Base-by-base conservation (phyloP, 2,329 filamentous ascomycete species). In the Hypoxylon sp. region DNA sequence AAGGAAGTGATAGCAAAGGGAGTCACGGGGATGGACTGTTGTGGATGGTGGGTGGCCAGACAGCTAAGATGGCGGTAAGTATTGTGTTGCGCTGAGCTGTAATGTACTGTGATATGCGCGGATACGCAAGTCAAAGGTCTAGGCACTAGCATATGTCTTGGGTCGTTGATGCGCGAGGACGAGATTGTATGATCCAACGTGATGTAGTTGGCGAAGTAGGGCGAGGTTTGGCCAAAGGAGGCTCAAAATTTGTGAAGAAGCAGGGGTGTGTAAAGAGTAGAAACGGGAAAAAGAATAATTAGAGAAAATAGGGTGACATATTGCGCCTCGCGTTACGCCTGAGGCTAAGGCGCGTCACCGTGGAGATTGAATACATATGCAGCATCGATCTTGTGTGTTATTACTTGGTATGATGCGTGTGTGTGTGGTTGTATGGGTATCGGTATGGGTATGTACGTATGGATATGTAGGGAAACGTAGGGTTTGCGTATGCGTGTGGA, bases 291-390 rank as follows among this genome's bases (percentile, higher is more conserved):
- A 48, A 21, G 5, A 53, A 57, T 29, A 21, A 34, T 34, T 34
- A 43, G 47, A 30, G 48, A 56, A 47, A 57, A 29, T 25, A 57
- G 58, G 56, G 59, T 65, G 63, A 64, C 43, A 68, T 41, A 68
- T 57, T 70, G 68, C 64, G 68, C 65, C 68, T 70, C 57, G 56
- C 58, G 55, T 70, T 68, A 25, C 67, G 64, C 67, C 61, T 68
- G 62, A 68, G 58, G 65, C 68, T 68, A 70, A 65, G 68, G 67
- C 67, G 67, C 63, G 63, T 69, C 67, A 69, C 64, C 51, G 61
- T 63, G 60, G 63, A 68, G 58, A 62, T 59, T 61, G 45, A 47
- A 51, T 55, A 41, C 37, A 41, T 41, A 41, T 41, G 37, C 37
- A 41, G 48, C 46, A 58, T 64, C 56, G 57, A 64, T 65, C 57